Percentiles rank a stretch among this genome's conserved stretches.
These are phyloP conservation scores for Tylopilus sp. DNA, from an alignment of 768 basidiomycete species.

Conservation along the genomic window DNA sequence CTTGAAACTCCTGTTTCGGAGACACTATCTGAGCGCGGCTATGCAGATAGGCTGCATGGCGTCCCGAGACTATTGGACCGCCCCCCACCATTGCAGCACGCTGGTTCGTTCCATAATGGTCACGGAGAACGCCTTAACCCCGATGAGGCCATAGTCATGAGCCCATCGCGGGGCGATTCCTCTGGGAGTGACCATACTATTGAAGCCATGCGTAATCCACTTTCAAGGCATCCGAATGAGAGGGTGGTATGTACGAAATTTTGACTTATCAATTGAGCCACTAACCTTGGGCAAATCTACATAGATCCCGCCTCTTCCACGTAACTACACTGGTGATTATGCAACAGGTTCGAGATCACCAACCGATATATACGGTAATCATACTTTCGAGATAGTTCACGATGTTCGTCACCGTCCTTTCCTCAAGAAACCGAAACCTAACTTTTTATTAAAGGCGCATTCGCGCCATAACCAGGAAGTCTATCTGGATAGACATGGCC, in stretches of 20 bases:
- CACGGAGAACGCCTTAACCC: conserved; percentile 14
- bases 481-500: conserved; percentile 22
- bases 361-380: conserved; percentile 30
- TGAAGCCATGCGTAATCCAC: conserved; percentile 24
- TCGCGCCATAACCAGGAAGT: conserved; percentile 24
- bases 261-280: not conserved
- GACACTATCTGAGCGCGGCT: conserved; percentile 23
- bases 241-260: conserved; percentile 23
- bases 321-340: conserved; percentile 16
- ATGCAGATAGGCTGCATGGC: conserved; percentile 15
- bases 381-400: conserved; percentile 16
- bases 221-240: conserved; percentile 19
- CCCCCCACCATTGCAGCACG: conserved; percentile 14
- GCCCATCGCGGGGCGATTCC: conserved; percentile 16
- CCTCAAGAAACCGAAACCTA: not conserved
- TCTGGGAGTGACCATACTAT: conserved; percentile 32
- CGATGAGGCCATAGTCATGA: conserved; percentile 24
- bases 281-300: not conserved
- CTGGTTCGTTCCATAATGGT: conserved; percentile 21
- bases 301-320: conserved; percentile 32
- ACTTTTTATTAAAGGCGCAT: conserved; percentile 20
- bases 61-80: conserved; percentile 24
- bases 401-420: conserved; percentile 6
- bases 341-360: conserved; percentile 20
- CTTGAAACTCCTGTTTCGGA: conserved; percentile 21